Percentiles rank a stretch among this genome's conserved stretches.
Evolutionary conservation across 768 basidiomycete species (phyloP).

Genomic region (Punctularia strigosozonata): DNA sequence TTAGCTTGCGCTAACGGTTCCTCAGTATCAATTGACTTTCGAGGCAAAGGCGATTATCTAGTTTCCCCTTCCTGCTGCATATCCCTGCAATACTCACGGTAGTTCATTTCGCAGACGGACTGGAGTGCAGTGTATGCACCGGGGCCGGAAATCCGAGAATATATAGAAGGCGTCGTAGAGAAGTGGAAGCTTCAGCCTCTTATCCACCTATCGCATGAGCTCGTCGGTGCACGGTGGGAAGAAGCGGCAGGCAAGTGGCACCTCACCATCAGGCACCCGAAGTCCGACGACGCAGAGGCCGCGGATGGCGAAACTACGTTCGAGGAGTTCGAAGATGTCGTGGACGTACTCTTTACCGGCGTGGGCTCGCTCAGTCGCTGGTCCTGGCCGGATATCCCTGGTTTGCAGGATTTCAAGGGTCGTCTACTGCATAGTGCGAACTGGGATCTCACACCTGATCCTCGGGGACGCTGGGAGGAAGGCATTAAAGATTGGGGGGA

Average conservation of each 20-base stretch:
- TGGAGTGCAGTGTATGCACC: slow-evolving; percentile 54
- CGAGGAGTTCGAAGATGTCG: slow-evolving; percentile 39
- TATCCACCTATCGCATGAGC: slow-evolving; percentile 44
- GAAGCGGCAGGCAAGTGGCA: slow-evolving; percentile 2
- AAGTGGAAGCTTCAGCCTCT: slow-evolving; percentile 42
- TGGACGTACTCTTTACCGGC: slow-evolving; percentile 47
- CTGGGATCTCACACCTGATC: slow-evolving; percentile 35
- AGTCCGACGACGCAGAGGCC: neutral
- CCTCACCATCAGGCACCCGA: slow-evolving; percentile 1
- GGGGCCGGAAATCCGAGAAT: slow-evolving; percentile 44
- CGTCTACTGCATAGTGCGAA: slow-evolving; percentile 50
- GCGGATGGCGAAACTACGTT: slow-evolving; percentile 3
- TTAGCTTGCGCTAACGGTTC: slow-evolving; percentile 1
- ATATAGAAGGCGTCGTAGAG: slow-evolving; percentile 41
- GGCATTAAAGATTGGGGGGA: slow-evolving; percentile 36
- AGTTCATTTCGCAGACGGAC: slow-evolving; percentile 28
- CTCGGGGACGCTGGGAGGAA: slow-evolving; percentile 29
- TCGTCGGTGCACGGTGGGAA: slow-evolving; percentile 18
- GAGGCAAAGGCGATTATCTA: slow-evolving; percentile 30
- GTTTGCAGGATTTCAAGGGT: slow-evolving; percentile 44
- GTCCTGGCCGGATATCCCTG: slow-evolving; percentile 58
- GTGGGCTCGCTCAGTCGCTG: slow-evolving; percentile 42
- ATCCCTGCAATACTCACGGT: neutral
- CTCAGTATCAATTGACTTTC: slow-evolving; percentile 48
- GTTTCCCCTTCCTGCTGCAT: neutral